Evolutionary conservation across 441 rosid species (phyloP).

Genomic region (Viola pubescens): DNA sequence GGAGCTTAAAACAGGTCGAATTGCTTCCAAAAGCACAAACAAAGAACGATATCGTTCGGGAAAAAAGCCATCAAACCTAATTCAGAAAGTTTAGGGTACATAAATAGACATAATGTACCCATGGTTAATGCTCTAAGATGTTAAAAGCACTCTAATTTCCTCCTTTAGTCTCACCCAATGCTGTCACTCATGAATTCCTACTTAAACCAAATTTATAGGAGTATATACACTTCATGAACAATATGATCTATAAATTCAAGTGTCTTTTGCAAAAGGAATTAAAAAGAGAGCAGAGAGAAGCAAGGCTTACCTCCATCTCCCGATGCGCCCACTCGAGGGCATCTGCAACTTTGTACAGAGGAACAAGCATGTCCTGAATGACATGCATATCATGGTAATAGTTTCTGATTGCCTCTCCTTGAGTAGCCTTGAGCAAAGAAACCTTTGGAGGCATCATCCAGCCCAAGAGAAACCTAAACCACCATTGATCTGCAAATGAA

Average conservation of each 20-base stretch:
- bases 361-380: slow-evolving; percentile 97
- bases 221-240: background rate
- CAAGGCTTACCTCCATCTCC: slow-evolving; percentile 80
- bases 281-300: background rate
- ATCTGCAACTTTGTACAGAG: slow-evolving; percentile 91
- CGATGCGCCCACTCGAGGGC: slow-evolving; percentile 85
- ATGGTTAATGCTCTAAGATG: no score
- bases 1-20: background rate
- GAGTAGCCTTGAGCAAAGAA: slow-evolving; percentile 96
- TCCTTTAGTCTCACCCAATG: no score
- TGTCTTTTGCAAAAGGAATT: background rate
- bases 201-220: background rate
- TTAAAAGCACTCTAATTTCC: no score
- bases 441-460: slow-evolving; percentile 99
- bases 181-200: no score
- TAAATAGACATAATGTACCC: no score
- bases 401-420: slow-evolving; percentile 96
- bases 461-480: slow-evolving; percentile 91
- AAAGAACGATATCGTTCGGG: no score
- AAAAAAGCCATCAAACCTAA: no score
- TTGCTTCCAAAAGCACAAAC: background rate
- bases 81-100: no score
- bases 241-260: no score
- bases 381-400: slow-evolving; percentile 96
- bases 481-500: slow-evolving; percentile 89